Percentiles rank a stretch among this genome's conserved stretches.
phyloP scores from a whole-genome alignment of 2,329 filamentous ascomycete species.

The Mariannaea elegans region DNA sequence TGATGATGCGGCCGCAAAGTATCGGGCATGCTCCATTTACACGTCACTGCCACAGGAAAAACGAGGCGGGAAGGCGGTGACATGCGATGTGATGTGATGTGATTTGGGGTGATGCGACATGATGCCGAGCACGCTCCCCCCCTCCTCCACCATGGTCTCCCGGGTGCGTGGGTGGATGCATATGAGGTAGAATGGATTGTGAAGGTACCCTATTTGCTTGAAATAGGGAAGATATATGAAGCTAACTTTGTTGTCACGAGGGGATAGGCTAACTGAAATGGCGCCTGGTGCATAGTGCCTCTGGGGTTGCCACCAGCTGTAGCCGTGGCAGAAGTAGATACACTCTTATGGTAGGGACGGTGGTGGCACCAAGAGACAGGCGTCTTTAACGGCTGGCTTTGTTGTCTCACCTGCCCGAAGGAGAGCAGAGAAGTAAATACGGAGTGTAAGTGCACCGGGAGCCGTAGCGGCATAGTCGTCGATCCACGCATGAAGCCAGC shows the following conservation, averaged over 20 bases:
- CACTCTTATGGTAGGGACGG: neutral
- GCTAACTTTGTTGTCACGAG: slow-evolving; percentile 23
- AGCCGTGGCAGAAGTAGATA: neutral
- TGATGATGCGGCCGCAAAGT: slow-evolving; percentile 30
- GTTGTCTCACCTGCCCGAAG: slow-evolving; percentile 2
- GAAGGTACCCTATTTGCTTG: neutral
- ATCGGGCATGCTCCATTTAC: slow-evolving; percentile 33
- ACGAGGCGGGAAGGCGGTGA: slow-evolving; percentile 15
- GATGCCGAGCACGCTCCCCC: slow-evolving; percentile 2
- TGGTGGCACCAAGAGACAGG: slow-evolving; percentile 1
- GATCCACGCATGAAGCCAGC: slow-evolving; percentile 32
- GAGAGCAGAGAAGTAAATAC: neutral
- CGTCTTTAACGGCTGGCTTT: slow-evolving; percentile 1
- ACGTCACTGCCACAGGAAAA: slow-evolving; percentile 32
- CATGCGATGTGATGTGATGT: slow-evolving; percentile 25
- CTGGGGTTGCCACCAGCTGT: neutral
- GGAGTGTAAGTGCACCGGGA: slow-evolving; percentile 6
- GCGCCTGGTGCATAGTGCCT: slow-evolving; percentile 21
- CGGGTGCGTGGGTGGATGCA: slow-evolving; percentile 7
- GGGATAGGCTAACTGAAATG: slow-evolving; percentile 7
- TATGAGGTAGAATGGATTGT: slow-evolving; percentile 5
- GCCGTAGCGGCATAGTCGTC: slow-evolving; percentile 29
- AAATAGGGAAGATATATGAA: slow-evolving; percentile 1
- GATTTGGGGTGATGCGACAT: slow-evolving; percentile 18
- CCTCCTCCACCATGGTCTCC: slow-evolving; percentile 7